These are phyloP conservation scores for carrot (Daucus carota) DNA, from an alignment of 129 eudicot species.

Conservation along the genomic window DH1_v3.0 NC_030381.2:20789501-20790000, in stretches of 20 bases:
- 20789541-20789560: not conserved
- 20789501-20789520: not conserved
- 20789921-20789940: not conserved
- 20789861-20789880: constrained; percentile 96
- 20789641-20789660: not conserved
- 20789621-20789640: not conserved
- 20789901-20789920: not conserved
- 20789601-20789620: not conserved
- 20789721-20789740: not conserved
- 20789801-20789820: constrained; percentile 76
- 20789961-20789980: too few relatives aligned
- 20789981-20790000: too few relatives aligned
- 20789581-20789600: not conserved
- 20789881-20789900: constrained; percentile 57
- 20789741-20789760: not conserved
- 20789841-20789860: constrained; percentile 87
- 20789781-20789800: constrained; percentile 13
- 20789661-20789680: not conserved
- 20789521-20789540: not conserved
- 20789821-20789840: constrained; percentile 78
- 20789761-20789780: not conserved
- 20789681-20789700: not conserved
- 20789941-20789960: not conserved
- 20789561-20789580: not conserved
- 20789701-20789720: not conserved